Percentiles rank a stretch among this genome's conserved stretches.
Conservation (phyloP, 257 asterid species). For the Solanum paucissectum region DNA sequence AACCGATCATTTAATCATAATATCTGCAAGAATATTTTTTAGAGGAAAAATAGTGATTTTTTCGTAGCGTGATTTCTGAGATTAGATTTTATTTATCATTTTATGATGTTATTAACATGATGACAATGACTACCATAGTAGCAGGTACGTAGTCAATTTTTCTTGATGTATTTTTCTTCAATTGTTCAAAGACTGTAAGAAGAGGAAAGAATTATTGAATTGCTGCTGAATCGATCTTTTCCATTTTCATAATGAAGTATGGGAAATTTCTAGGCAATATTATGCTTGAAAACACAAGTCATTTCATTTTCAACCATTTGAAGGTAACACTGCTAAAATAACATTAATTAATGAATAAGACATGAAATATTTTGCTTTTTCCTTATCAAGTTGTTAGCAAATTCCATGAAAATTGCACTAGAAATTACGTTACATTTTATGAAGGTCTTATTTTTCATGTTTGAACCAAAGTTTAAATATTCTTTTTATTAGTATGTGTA, state of each 20-base stretch:
- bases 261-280: background rate
- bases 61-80: background rate
- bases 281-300: background rate
- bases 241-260: background rate
- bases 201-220: background rate
- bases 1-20: background rate
- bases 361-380: background rate
- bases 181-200: background rate
- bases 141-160: background rate
- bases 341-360: background rate
- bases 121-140: background rate
- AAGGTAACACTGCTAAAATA: background rate
- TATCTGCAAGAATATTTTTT: background rate
- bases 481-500: background rate
- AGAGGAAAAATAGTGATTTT: background rate
- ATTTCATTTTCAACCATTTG: background rate
- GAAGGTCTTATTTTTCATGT: background rate
- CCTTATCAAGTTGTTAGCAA: background rate
- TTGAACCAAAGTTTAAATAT: background rate
- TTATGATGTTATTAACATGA: background rate
- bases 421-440: background rate
- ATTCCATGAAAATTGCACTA: background rate
- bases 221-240: background rate
- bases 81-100: background rate
- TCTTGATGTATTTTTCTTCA: background rate